Conservation (phyloP, 805 yeast genomes). For the Ogataea allantospora region DNA sequence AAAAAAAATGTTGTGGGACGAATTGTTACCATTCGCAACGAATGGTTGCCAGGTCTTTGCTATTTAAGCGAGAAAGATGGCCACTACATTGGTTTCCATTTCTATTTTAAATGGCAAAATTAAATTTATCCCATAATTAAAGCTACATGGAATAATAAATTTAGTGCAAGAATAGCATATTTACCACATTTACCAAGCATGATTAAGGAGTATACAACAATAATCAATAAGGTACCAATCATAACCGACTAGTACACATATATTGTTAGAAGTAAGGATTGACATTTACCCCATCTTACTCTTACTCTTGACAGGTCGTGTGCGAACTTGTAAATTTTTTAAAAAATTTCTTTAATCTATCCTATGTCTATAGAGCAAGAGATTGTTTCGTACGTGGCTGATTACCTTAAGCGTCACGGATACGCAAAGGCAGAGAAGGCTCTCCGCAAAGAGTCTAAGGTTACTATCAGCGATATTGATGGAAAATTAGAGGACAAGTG, state of each 20-base stretch:
- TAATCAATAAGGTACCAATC: too few species aligned
- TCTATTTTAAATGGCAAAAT: too few species aligned
- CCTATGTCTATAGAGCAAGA: conserved; percentile 22
- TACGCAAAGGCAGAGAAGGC: conserved; percentile 23
- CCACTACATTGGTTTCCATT: background rate
- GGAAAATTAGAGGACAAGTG: conserved; percentile 15
- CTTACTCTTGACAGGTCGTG: conserved; percentile 11
- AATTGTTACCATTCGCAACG: background rate
- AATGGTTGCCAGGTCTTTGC: background rate
- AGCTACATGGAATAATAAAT: too few species aligned
- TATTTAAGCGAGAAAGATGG: too few species aligned
- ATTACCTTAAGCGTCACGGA: conserved; percentile 27
- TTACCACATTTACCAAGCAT: too few species aligned
- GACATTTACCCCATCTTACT: too few species aligned
- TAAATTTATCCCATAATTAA: too few species aligned
- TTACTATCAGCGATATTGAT: conserved; percentile 11
- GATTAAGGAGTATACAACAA: too few species aligned
- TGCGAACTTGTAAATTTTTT: conserved; percentile 4
- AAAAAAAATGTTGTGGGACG: background rate
- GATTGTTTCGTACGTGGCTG: conserved; percentile 22
- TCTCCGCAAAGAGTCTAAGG: conserved; percentile 20
- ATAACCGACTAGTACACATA: too few species aligned
- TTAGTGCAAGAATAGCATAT: too few species aligned
- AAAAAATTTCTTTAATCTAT: conserved; percentile 1
- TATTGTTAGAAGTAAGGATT: too few species aligned